Evolutionary conservation across 2,329 filamentous ascomycete genomes (phyloP).

Genomic region (Microcyclospora pomicola): DNA sequence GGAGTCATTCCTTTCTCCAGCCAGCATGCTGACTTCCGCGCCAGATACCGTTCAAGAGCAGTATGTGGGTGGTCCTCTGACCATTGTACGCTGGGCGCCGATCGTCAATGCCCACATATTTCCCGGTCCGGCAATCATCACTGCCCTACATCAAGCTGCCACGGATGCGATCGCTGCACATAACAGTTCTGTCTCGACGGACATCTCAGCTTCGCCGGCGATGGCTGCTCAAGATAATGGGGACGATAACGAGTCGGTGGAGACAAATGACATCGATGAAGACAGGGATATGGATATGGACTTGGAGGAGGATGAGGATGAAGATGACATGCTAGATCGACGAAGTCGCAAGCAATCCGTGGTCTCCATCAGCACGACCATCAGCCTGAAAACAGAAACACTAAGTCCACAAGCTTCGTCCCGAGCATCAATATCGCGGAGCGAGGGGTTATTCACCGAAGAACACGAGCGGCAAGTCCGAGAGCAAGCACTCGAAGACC

Average conservation of each 20-base stretch:
- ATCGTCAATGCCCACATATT: conserved; percentile 41
- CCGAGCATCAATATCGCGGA: conserved; percentile 18
- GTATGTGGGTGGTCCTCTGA: conserved; percentile 37
- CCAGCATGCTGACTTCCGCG: not conserved
- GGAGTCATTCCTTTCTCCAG: too few relatives aligned
- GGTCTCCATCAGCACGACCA: conserved; percentile 61
- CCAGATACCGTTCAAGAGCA: conserved; percentile 41
- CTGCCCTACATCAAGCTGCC: conserved; percentile 36
- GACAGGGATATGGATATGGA: conserved; percentile 28
- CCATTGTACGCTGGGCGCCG: conserved; percentile 39
- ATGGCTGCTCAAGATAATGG: conserved; percentile 32
- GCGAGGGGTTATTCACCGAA: conserved; percentile 1
- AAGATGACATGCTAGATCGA: conserved; percentile 21
- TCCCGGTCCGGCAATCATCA: conserved; percentile 38
- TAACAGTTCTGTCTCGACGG: conserved; percentile 38
- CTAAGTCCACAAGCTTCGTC: conserved; percentile 32
- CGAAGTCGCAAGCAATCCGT: conserved; percentile 63
- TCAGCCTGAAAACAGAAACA: conserved; percentile 65
- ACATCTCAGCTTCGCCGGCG: conserved; percentile 31
- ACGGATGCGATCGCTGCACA: conserved; percentile 32
- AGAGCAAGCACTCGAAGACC: conserved; percentile 26
- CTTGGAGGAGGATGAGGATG: conserved; percentile 26
- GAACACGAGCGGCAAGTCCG: conserved; percentile 23
- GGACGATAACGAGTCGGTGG: conserved; percentile 25
- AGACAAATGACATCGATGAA: conserved; percentile 10